Evolutionary conservation across 1,284 basidiomycete genomes (phyloP), one percentile per base, ranked within the genome.

Genomic region (Rhodotorula sp.): DNA sequence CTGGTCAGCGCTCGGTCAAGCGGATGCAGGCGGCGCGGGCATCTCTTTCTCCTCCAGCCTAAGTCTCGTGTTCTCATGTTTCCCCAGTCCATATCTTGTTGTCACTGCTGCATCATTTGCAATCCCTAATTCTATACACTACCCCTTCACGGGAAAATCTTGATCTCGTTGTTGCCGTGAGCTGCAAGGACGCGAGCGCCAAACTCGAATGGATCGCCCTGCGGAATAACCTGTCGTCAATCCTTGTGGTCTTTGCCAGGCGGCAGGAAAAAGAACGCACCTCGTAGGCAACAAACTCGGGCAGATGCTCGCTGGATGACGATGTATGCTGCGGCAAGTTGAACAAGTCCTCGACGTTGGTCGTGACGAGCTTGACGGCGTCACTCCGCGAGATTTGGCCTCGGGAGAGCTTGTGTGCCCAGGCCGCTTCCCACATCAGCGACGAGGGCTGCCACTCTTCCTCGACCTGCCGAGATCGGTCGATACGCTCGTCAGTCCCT

Each of bases 381-480:
- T 87, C 81, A 8, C 83, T 79, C 74, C 85, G 85, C 49, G 83
- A 83, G 34, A 91, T 80, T 1, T 80, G 76, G 3, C 85, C 86
- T 5, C 83, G 81, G 12, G 84, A 75, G 31, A 76, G 74, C 18
- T 78, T 69, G 70, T 81, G 79, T 54, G 88, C 89, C 89, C 89
- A 90, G 52, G 85, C 88, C 62, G 87, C 82, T 73, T 91, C 90
- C 80, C 90, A 90, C 10, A 90, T 84, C 26, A 87, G 84, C 72
- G 89, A 90, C n/a, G 87, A 83, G 0, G 87, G 87, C 78, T 84
- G 84, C 87, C 87, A 91, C 52, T 70, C 78, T 46, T 82, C 81
- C n/a, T 71, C 68, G 3, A 68, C 39, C 62, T 66, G 52, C 34
- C 34, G 34, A 1, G 34, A 34, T 34, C 6, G 34, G 34, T 34